These are phyloP conservation scores for Zalaria sp. DNA, from an alignment of 2,329 filamentous ascomycete species.

Conservation along the genomic window DNA sequence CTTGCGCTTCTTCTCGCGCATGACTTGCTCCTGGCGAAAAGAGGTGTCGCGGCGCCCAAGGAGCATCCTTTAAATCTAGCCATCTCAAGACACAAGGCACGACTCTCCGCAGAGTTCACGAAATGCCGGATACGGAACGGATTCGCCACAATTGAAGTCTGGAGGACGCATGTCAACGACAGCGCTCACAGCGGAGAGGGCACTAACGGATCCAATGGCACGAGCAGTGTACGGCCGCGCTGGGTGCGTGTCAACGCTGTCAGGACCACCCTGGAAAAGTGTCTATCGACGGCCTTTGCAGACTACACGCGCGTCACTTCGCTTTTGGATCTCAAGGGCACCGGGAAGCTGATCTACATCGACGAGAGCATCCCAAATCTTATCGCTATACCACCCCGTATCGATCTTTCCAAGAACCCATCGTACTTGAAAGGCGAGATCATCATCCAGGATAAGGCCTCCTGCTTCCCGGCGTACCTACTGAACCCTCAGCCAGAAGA, in stretches of 20 bases:
- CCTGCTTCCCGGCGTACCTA: constrained; percentile 88
- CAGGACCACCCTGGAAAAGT: constrained; percentile 53
- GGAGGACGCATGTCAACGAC: constrained; percentile 45
- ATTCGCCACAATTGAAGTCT: constrained; percentile 50
- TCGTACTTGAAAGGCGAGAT: constrained; percentile 66
- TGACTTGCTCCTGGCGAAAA: constrained; percentile 70
- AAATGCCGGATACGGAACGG: constrained; percentile 61
- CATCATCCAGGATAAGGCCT: constrained; percentile 92
- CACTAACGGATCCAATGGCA: constrained; percentile 26
- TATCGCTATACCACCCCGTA: constrained; percentile 58
- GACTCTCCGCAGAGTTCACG: constrained; percentile 70
- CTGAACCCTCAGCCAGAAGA: constrained; percentile 53
- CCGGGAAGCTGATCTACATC: constrained; percentile 46
- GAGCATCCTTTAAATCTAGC: constrained; percentile 64
- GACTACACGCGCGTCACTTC: constrained; percentile 43
- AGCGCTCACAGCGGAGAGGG: constrained; percentile 13
- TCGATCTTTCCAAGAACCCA: constrained; percentile 56
- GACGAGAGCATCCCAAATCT: constrained; percentile 75
- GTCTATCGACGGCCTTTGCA: constrained; percentile 62
- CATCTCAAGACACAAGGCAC: constrained; percentile 67
- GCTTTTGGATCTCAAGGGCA: constrained; percentile 38
- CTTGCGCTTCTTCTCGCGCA: constrained; percentile 74
- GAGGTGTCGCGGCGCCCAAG: constrained; percentile 66
- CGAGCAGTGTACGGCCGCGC: constrained; percentile 49
- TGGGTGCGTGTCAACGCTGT: constrained; percentile 85